phyloP scores from a whole-genome alignment of 1,284 basidiomycete species.

The Puccinia novopanici region DNA sequence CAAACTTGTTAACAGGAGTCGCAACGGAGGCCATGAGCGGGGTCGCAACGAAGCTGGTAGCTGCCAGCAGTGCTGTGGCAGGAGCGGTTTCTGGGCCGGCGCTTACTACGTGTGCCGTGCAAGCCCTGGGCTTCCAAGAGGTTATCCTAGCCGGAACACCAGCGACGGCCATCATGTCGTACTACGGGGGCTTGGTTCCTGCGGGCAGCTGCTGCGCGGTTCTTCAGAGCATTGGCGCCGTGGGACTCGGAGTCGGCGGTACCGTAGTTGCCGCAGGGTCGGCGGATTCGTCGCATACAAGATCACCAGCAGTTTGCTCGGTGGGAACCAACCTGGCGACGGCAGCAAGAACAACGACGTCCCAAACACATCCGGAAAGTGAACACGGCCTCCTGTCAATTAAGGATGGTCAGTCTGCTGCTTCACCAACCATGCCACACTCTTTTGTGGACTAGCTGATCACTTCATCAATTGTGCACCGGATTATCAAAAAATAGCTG shows the following conservation, averaged over 20 bases:
- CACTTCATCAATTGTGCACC: too few relatives aligned
- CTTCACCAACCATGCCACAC: too few relatives aligned
- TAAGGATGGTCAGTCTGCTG: too few relatives aligned
- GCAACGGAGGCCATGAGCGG: too few relatives aligned
- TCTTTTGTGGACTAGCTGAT: too few relatives aligned
- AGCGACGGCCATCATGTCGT: not conserved
- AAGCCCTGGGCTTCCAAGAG: not conserved
- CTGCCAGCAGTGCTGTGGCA: not conserved
- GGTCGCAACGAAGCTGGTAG: not conserved
- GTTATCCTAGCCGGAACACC: not conserved
- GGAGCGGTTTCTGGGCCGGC: not conserved
- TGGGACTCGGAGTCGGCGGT: not conserved
- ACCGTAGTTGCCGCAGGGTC: not conserved
- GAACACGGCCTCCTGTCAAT: too few relatives aligned
- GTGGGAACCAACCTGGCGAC: too few relatives aligned
- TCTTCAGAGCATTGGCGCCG: constrained; percentile 4
- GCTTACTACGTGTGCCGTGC: not conserved
- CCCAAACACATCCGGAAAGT: too few relatives aligned
- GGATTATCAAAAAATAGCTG: too few relatives aligned
- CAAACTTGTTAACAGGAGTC: too few relatives aligned
- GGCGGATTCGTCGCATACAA: not conserved
- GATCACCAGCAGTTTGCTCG: not conserved
- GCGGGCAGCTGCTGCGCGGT: not conserved
- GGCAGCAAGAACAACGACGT: too few relatives aligned
- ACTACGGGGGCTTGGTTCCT: not conserved